These are phyloP conservation scores for Xylariaceae sp. DNA, from an alignment of 2,329 filamentous ascomycete species.

Conservation along the genomic window DNA sequence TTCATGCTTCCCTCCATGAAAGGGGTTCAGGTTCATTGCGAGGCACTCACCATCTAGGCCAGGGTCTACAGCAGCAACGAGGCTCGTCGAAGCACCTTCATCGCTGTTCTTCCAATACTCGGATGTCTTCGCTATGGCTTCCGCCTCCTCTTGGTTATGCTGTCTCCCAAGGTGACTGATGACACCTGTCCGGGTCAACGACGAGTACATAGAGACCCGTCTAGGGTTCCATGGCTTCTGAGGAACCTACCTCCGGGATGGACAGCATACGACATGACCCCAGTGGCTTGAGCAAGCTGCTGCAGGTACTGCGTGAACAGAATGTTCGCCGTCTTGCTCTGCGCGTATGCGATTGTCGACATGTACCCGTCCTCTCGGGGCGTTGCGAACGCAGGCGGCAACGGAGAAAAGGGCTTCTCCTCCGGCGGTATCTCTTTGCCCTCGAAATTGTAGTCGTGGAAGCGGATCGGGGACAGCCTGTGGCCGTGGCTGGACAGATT, in stretches of 20 bases:
- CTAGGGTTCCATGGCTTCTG: neutral
- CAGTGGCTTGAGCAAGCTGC: slow-evolving; percentile 21
- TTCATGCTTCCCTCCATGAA: neutral
- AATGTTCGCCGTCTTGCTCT: slow-evolving; percentile 46
- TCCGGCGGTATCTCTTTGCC: slow-evolving; percentile 29
- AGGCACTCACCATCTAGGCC: slow-evolving; percentile 19
- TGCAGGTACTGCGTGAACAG: slow-evolving; percentile 35
- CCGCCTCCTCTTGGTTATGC: slow-evolving; percentile 25
- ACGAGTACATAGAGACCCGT: neutral
- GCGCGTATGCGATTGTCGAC: slow-evolving; percentile 36
- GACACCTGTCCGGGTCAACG: slow-evolving; percentile 20
- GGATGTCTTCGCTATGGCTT: slow-evolving; percentile 18
- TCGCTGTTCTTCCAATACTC: slow-evolving; percentile 26
- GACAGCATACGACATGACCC: slow-evolving; percentile 31
- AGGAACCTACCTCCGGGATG: slow-evolving; percentile 33
- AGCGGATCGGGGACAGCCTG: slow-evolving; percentile 32
- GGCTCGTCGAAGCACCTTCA: slow-evolving; percentile 26
- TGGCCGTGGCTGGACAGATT: slow-evolving; percentile 36
- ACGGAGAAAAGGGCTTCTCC: slow-evolving; percentile 21
- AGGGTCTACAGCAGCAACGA: slow-evolving; percentile 28
- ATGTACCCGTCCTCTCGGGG: slow-evolving; percentile 28
- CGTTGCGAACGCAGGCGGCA: slow-evolving; percentile 24
- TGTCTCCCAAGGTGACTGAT: slow-evolving; percentile 27
- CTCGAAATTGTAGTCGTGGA: slow-evolving; percentile 36
- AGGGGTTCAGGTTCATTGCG: neutral